These are phyloP conservation scores for Lactarius tabidus DNA, from an alignment of 768 basidiomycete genomes.

Conservation along the genomic window DNA sequence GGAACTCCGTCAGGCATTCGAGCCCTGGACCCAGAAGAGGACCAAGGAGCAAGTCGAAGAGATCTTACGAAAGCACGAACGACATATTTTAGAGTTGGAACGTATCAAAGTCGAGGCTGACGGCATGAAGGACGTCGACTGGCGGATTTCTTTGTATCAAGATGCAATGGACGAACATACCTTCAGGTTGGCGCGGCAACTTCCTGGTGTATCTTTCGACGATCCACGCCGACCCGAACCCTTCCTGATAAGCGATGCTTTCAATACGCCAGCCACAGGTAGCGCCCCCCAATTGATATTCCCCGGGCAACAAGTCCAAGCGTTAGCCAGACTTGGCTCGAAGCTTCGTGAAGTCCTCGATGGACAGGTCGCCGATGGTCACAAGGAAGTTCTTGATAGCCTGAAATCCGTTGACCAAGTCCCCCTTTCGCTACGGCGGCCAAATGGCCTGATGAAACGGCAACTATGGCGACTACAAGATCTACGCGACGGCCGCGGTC, in stretches of 20 bases:
- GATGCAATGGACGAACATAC: background rate
- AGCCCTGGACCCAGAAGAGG: background rate
- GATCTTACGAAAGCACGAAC: background rate
- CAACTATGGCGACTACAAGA: too few relatives aligned
- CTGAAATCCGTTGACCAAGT: background rate
- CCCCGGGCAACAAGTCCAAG: background rate
- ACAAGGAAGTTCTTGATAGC: background rate
- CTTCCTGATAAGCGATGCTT: background rate
- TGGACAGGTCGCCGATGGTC: background rate
- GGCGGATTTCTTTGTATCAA: background rate
- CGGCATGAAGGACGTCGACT: background rate
- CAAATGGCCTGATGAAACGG: too few relatives aligned
- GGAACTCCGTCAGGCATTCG: conserved; percentile 1
- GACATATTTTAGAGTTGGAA: background rate
- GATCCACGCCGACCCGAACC: background rate
- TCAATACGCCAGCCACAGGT: background rate
- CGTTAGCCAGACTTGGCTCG: background rate
- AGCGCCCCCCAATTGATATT: background rate
- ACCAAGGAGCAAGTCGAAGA: background rate
- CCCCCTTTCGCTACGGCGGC: background rate
- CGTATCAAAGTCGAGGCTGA: background rate
- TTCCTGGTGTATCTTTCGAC: background rate
- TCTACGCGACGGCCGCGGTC: too few relatives aligned
- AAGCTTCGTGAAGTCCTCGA: background rate
- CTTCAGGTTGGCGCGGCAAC: background rate